Evolutionary conservation across 768 basidiomycete genomes (phyloP), one percentile per base, ranked within the genome.

Genomic region (Amanita jacksonii): DNA sequence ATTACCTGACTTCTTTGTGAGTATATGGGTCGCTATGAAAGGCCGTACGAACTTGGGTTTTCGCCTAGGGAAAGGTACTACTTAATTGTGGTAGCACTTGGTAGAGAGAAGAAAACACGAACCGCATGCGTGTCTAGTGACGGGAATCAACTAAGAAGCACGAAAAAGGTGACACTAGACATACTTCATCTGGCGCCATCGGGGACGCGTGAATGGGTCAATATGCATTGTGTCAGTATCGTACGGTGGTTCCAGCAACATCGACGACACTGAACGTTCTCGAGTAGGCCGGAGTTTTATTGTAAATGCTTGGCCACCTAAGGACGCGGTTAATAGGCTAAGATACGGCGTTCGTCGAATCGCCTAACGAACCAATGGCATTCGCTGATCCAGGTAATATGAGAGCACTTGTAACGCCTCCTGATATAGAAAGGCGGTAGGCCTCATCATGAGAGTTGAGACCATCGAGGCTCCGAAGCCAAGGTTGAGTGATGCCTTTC

Each of bases 261-360:
- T 81, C 3, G 83, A 77, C 10, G 77, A 73, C 3, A 85, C 72
- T 0, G 84, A 80, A 24, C 79, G 73, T 50, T 86, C 85, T 15
- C 66, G 51, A 0, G 87, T 90, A 45, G 76, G 74, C 30, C 90
- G 72, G 13, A 85, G 62, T 60, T 92, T 92, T 54, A 92, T 77
- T 38, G 79, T 72, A 55, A 89, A 92, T 0, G 85, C 87, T 56
- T 90, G 87, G 8, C 88, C 88, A 39, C 84, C 85, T 71, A 48
- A 41, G 10, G 49, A 10, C 8, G 4, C 8, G 46, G 18, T 48
- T 8, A 52, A 34, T 9, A 8, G 27, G n/a, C n/a, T 27, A 49
- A 18, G 30, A 13, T 1, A 5, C 32, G 18, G 15, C 8, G 10
- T 0, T 19, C 18, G 8, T 43, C n/a, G 27, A 28, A 28, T 28